Evolutionary conservation across 306 rosid genomes (phyloP), one percentile per base, ranked within the genome.

Genomic region (Benincasa hispida): DNA sequence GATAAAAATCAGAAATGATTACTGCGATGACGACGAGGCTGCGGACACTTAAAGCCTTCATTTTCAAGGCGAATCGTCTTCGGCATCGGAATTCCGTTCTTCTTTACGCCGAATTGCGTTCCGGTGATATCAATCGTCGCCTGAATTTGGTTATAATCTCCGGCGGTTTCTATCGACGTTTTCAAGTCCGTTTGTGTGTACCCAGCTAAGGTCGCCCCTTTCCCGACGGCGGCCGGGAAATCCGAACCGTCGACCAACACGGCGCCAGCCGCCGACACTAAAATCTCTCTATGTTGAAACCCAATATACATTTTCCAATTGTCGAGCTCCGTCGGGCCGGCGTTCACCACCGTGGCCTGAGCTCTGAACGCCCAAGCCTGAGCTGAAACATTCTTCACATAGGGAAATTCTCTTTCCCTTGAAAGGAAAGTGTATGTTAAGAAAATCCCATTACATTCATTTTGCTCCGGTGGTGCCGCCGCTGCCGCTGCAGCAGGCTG

Each of bases 311-410:
- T 81, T 80, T 82, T 80, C 98, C 98, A 93, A 0, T 76, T 91
- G 75, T 79, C 74, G 9, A 93, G 72, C 73, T 85, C 91, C 53
- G 83, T 79, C 2, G 72, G 69, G 2, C 96, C 98, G 1, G 86
- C 90, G 39, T 93, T 93, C 25, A 80, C 55, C 25, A 93, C 50
- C 1, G 84, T 22, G 0, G 87, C 93, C 48, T 81, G 83, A 0
- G 98, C 78, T 82, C 83, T 88, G 69, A 93, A 93, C 47, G 97
- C 87, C 96, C 97, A 93, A 0, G 98, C 83, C 77, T 93, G 98
- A 0, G 90, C 91, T 10, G 93, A 62, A 35, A 75, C 77, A 77
- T 89, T 89, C 56, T 86, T 91, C 79, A 84, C 78, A 53, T 68
- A 86, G 0, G 98, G 98, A 10, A 30, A 79, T 51, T 82, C 90